These are phyloP conservation scores for Trichoderma citrinoviride DNA, from an alignment of 2,329 filamentous ascomycete species.

Conservation along the genomic window DNA sequence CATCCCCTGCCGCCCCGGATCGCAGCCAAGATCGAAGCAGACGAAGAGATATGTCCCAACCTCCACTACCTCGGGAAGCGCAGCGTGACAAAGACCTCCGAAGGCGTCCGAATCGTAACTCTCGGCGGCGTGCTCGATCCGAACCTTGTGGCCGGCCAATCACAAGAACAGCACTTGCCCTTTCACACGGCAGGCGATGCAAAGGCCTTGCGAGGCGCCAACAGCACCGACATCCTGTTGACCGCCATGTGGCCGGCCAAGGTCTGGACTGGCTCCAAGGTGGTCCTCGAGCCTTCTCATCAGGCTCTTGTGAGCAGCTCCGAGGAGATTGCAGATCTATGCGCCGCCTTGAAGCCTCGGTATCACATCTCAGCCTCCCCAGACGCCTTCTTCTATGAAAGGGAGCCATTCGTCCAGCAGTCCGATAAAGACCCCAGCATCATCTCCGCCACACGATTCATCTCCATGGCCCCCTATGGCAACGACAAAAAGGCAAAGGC, in stretches of 20 bases:
- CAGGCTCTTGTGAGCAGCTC: constrained; percentile 52
- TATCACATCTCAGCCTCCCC: constrained; percentile 81
- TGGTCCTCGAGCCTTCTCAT: constrained; percentile 53
- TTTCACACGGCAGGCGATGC: constrained; percentile 76
- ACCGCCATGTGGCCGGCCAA: constrained; percentile 82
- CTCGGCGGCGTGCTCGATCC: constrained; percentile 72
- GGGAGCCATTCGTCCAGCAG: constrained; percentile 85
- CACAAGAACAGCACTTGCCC: constrained; percentile 71
- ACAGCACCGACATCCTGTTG: constrained; percentile 80
- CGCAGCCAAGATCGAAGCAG: constrained; percentile 68
- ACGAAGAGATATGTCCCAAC: constrained; percentile 81
- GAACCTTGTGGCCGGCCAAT: constrained; percentile 58
- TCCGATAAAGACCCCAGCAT: constrained; percentile 45
- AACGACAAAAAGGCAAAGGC: constrained; percentile 76
- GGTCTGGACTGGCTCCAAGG: constrained; percentile 67
- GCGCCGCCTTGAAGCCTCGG: constrained; percentile 75
- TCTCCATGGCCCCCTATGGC: constrained; percentile 77
- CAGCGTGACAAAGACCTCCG: constrained; percentile 82
- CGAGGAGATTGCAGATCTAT: constrained; percentile 75
- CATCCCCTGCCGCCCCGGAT: constrained; percentile 68
- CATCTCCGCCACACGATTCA: constrained; percentile 75
- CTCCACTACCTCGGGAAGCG: constrained; percentile 86
- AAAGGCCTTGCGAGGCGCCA: constrained; percentile 70
- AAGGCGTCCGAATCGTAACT: constrained; percentile 83
- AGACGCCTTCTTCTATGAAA: constrained; percentile 71